Base-by-base conservation (phyloP, 106 monocot species). In the Dioscorea alata region DNA sequence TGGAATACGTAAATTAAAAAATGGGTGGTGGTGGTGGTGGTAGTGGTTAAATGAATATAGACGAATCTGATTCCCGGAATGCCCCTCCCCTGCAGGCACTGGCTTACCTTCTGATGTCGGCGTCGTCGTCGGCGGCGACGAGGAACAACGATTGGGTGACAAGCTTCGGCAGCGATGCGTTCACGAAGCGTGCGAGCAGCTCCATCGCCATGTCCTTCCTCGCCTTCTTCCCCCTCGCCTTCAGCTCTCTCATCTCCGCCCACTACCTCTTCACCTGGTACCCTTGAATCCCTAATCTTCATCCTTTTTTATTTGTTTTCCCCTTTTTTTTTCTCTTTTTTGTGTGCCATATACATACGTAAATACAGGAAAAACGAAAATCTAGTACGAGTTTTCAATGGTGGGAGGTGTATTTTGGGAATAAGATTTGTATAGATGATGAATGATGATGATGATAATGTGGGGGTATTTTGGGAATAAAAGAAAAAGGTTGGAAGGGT, bases 71-170 rank as follows among this genome's bases (percentile, higher is more conserved):
- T 57, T 66, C 57, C 13, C 61, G n/a, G 33, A 60, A 49, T 49
- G 35, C 16, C 23, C 48, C 16, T 18, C 48, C 28, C 28, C 4
- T 19, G 69, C 78, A 88, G 88, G 54, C 79, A 32, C 15, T 88
- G 75, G 88, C 88, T 0, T 88, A 88, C 64, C 84, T 88, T 50
- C 53, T 88, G 50, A 84, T 88, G 57, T 81, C 88, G 16, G 78
- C 88, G 33, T 81, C 84, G 4, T 78, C 88, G 2, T 61, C 84
- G 22, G 84, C 88, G 18, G 84, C 84, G 8, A 76, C 84, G 2
- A 69, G 68, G 18, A 84, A 81, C 18, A 64, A 81, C 42, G 63
- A 75, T 13, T 88, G 88, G 88, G 75, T 84, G 0, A 65, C 81
- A 10, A 82, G 75, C 59, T 88, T 81, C 57, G 84, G 88, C 22